Base-by-base conservation (phyloP, 2,329 filamentous ascomycete genomes). In the Arthroderma sp. region DNA sequence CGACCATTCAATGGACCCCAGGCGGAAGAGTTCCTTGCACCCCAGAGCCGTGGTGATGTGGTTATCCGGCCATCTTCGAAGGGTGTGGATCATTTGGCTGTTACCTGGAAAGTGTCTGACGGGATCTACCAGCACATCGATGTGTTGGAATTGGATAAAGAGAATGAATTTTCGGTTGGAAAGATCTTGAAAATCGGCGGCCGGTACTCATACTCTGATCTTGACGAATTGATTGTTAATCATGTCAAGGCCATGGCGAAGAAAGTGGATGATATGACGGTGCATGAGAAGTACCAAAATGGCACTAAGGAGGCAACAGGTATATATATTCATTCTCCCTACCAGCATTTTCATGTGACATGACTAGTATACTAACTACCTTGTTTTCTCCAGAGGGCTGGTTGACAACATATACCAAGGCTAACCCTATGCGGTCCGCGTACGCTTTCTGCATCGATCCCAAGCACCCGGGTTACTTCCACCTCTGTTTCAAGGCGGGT, bases 91-190 rank as follows among this genome's bases (percentile, higher is more conserved):
- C 91, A 98, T 68, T 72, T 98, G 45, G 87, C 89, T 5, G 80
- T 98, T 39, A 98, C 91, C 0, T 98, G 91, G 91, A 98, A 98
- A 70, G 88, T 98, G 9, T 83, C 86, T 1, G 87, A 96, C 61
- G 83, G 83, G 48, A 80, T 96, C n/a, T 98, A 88, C 62, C 88
- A 98, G 65, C 91, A 98, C 63, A 85, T 98, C 51, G 91, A 98
- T 63, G 89, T 98, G 31, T 74, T 98, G 34, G 91, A 98, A 66
- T 73, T 98, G 58, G 85, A 94, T 63, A 98, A 98, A 66, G 86
- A 94, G 50, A 96, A 87, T 50, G 89, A 96, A 61, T 96, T 95
- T 61, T 88, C 87, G 0, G 82, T 96, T 3, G 91, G 91, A 50
- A 82, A 81, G 55, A 80, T 82, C 36, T 74, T 98, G 44, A 84